Evolutionary conservation across 2,329 filamentous ascomycete species (phyloP), one percentile per base, ranked within the genome.

Genomic region (Fusarium incarnatum): DNA sequence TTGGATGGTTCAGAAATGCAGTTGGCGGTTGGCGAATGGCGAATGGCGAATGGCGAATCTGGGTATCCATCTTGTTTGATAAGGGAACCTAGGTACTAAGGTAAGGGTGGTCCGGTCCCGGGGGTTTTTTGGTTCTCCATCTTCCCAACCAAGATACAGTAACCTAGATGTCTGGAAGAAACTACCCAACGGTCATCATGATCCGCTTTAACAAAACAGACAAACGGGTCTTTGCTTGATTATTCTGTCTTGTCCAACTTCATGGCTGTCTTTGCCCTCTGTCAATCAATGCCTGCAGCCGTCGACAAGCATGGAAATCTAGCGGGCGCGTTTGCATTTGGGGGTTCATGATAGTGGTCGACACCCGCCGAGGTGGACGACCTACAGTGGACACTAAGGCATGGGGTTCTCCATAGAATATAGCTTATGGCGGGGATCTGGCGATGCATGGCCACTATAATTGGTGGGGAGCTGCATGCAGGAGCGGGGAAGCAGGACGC

Each of bases 41-140:
- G 64, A 59, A 73, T 62, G 64, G 69, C 60, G 58, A 67, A 73
- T 62, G 60, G 58, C 71, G 73, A 75, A 37, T 37, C 18, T 37
- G 18, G 18, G 34, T 37, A n/a, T 37, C 34, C 34, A 37, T 37
- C 34, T 37, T 37, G 34, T 37, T 37, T 37, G 34, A 37, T 37
- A 37, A 37, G 34, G 34, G 28, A 13, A 28, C 28, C 28, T 28
- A 28, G 28, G 28, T 34, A 22, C 22, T 22, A 22, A 32, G 13
- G 32, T 70, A 75, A 74, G 73, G 57, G 63, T 48, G 52, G 49
- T 53, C 49, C 23, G 32, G 32, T 42, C 49, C 34, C 10, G 34
- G 49, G 8, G 20, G 8, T 1, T 8, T 23, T 15, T 23, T 44
- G 8, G 8, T 11, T 37, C 16, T 37, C 32, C 18, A 18, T 37